Percentiles rank a stretch among this genome's conserved stretches.
phyloP scores from a whole-genome alignment of 2,329 filamentous ascomycete genomes.

The Emergomyces pasteurianus region DNA sequence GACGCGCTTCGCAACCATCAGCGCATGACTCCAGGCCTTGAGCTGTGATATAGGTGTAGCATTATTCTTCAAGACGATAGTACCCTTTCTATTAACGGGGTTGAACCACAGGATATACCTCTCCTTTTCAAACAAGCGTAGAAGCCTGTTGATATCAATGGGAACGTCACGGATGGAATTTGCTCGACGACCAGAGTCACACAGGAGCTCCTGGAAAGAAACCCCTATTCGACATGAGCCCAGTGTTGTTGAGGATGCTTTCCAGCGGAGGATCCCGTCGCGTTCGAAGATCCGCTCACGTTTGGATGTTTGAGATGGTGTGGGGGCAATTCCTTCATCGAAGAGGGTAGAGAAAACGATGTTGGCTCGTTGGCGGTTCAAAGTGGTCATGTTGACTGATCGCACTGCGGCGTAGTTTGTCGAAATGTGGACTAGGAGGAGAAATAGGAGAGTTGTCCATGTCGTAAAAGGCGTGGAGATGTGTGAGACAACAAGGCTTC shows the following conservation, averaged over 20 bases:
- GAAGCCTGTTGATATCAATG: conserved; percentile 37
- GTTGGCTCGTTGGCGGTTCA: conserved; percentile 78
- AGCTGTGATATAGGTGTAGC: conserved; percentile 41
- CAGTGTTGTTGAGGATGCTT: conserved; percentile 28
- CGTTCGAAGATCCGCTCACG: conserved; percentile 48
- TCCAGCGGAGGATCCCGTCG: conserved; percentile 54
- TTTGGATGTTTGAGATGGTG: conserved; percentile 52
- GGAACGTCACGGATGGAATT: conserved; percentile 19
- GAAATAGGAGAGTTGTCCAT: conserved; percentile 57
- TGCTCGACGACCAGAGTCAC: conserved; percentile 4
- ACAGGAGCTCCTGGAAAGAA: conserved; percentile 26
- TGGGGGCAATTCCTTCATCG: conserved; percentile 32
- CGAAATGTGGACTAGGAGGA: conserved; percentile 65
- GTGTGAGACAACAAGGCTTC: conserved; percentile 66
- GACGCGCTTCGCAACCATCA: conserved; percentile 33
- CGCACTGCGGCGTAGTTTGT: conserved; percentile 82
- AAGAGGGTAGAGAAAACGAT: conserved; percentile 56
- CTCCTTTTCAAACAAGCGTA: conserved; percentile 40
- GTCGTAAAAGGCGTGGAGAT: conserved; percentile 61
- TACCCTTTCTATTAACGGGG: conserved; percentile 29
- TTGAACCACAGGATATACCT: conserved; percentile 52
- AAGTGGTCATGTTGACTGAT: conserved; percentile 66
- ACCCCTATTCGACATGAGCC: conserved; percentile 47
- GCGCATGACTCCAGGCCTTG: conserved; percentile 51
- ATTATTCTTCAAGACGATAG: conserved; percentile 53